phyloP scores from a whole-genome alignment of 176 grass and related monocot genomes.

The Oryza longistaminata region DNA sequence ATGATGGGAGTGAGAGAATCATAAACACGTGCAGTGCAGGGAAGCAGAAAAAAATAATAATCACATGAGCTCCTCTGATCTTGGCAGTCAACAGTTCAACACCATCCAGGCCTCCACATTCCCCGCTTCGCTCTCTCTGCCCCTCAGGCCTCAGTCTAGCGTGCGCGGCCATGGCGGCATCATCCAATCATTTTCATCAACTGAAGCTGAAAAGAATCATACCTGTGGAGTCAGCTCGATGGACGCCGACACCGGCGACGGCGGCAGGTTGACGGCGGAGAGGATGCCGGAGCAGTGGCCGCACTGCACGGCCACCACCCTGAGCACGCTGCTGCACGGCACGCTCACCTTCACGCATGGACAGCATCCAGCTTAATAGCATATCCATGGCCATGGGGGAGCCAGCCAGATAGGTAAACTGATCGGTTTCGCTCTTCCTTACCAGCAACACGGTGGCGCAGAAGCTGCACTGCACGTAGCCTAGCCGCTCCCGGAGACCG shows the following conservation, averaged over 20 bases:
- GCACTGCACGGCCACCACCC: slow-evolving; percentile 67
- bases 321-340: slow-evolving; percentile 48
- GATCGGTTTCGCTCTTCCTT: neutral
- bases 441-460: slow-evolving; percentile 63
- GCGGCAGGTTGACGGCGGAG: slow-evolving; percentile 52
- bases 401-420: neutral
- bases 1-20: too few relatives aligned
- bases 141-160: neutral
- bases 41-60: too few relatives aligned
- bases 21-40: too few relatives aligned
- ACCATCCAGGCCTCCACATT: too few relatives aligned
- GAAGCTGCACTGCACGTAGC: slow-evolving; percentile 70
- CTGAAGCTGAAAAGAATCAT: neutral
- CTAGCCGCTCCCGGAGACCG: slow-evolving; percentile 56
- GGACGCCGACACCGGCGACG: neutral
- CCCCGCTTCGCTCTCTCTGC: too few relatives aligned
- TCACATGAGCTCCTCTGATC: neutral
- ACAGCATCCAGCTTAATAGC: neutral
- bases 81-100: neutral
- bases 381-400: neutral
- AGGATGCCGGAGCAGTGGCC: slow-evolving; percentile 60
- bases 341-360: slow-evolving; percentile 52
- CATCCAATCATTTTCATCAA: neutral
- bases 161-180: slow-evolving; percentile 19
- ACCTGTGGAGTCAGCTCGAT: slow-evolving; percentile 54